Evolutionary conservation across 1,284 basidiomycete genomes (phyloP), one percentile per base, ranked within the genome.

Genomic region (Cerioporus squamosus): DNA sequence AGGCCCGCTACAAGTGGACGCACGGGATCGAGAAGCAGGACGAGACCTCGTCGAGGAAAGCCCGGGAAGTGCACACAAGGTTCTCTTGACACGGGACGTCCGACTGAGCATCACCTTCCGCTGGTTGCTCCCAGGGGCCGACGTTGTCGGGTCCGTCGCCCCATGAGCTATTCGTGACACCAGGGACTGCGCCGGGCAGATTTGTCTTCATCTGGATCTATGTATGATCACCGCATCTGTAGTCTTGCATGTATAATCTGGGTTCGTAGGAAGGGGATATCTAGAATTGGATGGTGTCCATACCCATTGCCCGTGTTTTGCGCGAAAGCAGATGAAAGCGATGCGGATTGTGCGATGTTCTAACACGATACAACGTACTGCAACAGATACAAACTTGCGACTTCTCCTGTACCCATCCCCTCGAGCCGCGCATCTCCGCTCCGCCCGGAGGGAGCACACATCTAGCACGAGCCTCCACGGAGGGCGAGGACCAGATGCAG

Each of bases 401-500:
- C n/a, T 38, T 24, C 26, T 49, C 51, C 29, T 33, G 23, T 51
- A 22, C 43, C 20, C n/a, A n/a, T n/a, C 43, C n/a, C n/a, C n/a
- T 44, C 18, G 43, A 10, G 43, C n/a, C 18, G 23, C 2, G 43
- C 44, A 48, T 48, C 26, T 29, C 26, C 26, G 26, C 9, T 29
- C 26, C 26, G 26, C 9, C 26, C 26, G 26, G 26, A 29, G 26
- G 9, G 26, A 5, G 40, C 36, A 22, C 53, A 63, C 63, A 60
- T 56, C 66, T 71, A 73, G 58, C 64, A 68, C 2, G 46, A 53
- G 44, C 95, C 95, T 51, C 95, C 95, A 76, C 94, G 92, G 47
- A 97, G 84, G 5, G 95, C 94, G 46, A 98, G 87, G 55, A 97
- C 95, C 45, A 97, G 81, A 80, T 98, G 95, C 63, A 98, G 87